Evolutionary conservation across 2,329 filamentous ascomycete species (phyloP), one percentile per base, ranked within the genome.

Genomic region (Zymoseptoria ardabiliae): DNA sequence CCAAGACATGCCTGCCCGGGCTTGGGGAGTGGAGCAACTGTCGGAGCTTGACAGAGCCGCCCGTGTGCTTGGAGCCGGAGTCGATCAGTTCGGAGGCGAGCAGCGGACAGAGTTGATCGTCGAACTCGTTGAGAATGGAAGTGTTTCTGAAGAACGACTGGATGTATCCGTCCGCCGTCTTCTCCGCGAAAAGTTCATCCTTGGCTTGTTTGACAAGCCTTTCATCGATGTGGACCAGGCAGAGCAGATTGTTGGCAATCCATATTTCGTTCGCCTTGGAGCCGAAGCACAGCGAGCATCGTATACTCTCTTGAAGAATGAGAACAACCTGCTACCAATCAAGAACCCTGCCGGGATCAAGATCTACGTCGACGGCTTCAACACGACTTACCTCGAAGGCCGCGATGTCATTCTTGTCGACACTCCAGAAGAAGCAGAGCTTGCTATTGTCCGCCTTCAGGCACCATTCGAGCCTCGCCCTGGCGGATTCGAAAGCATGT

Each of bases 51-150:
- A 82, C 60, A 72, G 79, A 8, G 74, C 69, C 3, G 72, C 68
- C 17, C 77, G 70, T 61, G 73, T 82, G 7, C 62, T 83, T 1
- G 75, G 81, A 7, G 80, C 80, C 0, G 81, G 81, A 0, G 77
- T 76, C 35, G 81, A 83, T 59, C 80, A 81, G 58, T 76, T 82
- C 54, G 80, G 81, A 1, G 80, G 81, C 10, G 81, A 83, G 64
- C 64, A 72, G 2, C 68, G 76, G 0, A 74, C 78, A 0, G 79
- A 82, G 57, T 74, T 82, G 1, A 69, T 82, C n/a, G 65, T 80
- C 2, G 72, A 81, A 57, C 70, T 80, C 0, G 78, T 81, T 0
- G 64, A 73, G 1, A 72, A 74, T 53, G 76, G 74, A 23, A 66
- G 70, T n/a, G 65, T 78, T 11, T 63, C 73, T 7, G 78, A 81